A percentile compares a stretch with the other conserved stretches of the same genome.
Evolutionary conservation across 345 rosid species (phyloP).

Genomic region (Lagerstroemia speciosa): DNA sequence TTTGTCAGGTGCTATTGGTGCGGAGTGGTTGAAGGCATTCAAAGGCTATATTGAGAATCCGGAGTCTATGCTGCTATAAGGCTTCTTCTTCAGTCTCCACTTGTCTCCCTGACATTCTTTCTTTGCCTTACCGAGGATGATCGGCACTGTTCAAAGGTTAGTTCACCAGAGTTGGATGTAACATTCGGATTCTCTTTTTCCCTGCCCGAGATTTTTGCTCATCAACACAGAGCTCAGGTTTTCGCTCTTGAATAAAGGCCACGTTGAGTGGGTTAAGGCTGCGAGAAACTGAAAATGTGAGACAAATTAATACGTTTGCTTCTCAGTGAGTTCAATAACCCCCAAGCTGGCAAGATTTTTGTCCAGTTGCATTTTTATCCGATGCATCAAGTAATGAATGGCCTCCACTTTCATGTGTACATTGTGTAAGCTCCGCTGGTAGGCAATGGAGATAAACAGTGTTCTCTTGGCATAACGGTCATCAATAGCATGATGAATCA

Average conservation of each 20-base stretch:
- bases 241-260: background rate
- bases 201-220: background rate
- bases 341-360: background rate
- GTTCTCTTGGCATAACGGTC: background rate
- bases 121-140: background rate
- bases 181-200: background rate
- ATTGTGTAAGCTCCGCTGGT: too few species aligned
- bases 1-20: slow-evolving; percentile 73
- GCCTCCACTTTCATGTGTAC: too few species aligned
- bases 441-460: too few species aligned
- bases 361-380: too few species aligned
- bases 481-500: background rate
- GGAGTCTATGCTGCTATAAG: slow-evolving; percentile 81
- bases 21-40: slow-evolving; percentile 95
- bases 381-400: too few species aligned
- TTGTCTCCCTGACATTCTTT: background rate
- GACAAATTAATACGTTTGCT: background rate
- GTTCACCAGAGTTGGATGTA: slow-evolving; percentile 3
- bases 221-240: background rate
- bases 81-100: background rate
- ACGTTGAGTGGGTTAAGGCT: background rate
- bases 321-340: background rate
- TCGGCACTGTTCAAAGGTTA: background rate
- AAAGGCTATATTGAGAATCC: slow-evolving; percentile 89
- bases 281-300: background rate